phyloP scores from a whole-genome alignment of 1,284 basidiomycete genomes.

The Schizophyllum commune region DNA sequence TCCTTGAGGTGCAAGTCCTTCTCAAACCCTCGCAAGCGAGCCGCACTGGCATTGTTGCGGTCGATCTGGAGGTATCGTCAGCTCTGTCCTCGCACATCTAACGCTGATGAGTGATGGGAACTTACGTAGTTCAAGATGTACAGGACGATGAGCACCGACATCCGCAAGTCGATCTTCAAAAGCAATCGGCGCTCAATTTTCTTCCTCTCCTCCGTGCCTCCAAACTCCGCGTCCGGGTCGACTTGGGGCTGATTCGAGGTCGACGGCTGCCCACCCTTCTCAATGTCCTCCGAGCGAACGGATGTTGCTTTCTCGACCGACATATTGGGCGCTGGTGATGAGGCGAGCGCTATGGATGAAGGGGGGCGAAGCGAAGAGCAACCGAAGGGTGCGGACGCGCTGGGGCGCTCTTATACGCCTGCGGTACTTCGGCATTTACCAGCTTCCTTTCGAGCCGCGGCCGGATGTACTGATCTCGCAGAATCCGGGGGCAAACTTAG shows the following conservation, averaged over 20 bases:
- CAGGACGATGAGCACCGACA: conserved; percentile 44
- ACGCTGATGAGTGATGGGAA: not conserved
- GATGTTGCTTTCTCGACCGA: not conserved
- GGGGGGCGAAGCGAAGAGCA: not conserved
- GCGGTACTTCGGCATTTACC: not conserved
- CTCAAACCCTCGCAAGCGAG: conserved; percentile 54
- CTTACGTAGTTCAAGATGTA: conserved; percentile 48
- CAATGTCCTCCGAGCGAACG: conserved; percentile 1
- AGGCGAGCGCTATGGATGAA: not conserved
- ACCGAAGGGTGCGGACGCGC: not conserved
- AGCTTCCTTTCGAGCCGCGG: not conserved
- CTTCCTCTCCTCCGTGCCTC: conserved; percentile 33
- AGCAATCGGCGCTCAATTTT: conserved; percentile 38
- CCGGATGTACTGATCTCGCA: not conserved
- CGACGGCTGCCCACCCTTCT: not conserved
- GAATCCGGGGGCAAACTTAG: not conserved
- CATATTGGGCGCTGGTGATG: not conserved
- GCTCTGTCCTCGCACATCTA: not conserved
- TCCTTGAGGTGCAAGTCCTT: conserved; percentile 49
- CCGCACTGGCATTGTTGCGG: conserved; percentile 57
- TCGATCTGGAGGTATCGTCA: conserved; percentile 39
- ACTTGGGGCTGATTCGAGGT: conserved; percentile 3
- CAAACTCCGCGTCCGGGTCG: conserved; percentile 33
- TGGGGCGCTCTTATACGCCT: not conserved
- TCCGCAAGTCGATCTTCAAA: conserved; percentile 39